A percentile compares a stretch with the other conserved stretches of the same genome.
These are phyloP conservation scores for Dujonia santamariae DNA, from an alignment of 1,139 yeast species.

Conservation along the genomic window DNA sequence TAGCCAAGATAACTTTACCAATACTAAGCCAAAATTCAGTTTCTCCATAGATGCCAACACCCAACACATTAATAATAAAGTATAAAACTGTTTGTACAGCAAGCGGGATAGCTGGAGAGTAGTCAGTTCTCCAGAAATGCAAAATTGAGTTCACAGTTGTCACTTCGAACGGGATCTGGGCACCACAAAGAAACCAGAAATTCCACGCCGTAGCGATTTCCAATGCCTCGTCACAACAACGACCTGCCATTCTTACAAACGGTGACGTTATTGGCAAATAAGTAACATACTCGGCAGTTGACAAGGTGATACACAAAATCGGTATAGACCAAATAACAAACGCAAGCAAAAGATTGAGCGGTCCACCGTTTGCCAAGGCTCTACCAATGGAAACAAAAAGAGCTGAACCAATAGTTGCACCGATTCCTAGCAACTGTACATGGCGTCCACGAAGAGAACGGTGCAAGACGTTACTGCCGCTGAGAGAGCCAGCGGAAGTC, in stretches of 20 bases:
- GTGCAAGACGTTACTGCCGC: slow-evolving; percentile 15
- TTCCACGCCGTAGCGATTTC: slow-evolving; percentile 81
- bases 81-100: slow-evolving; percentile 57
- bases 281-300: slow-evolving; percentile 79
- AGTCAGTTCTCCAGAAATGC: slow-evolving; percentile 72
- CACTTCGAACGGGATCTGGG: slow-evolving; percentile 75
- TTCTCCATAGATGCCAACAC: slow-evolving; percentile 66
- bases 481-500: too few relatives aligned
- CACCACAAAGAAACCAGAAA: slow-evolving; percentile 72
- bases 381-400: slow-evolving; percentile 42
- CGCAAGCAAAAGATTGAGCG: slow-evolving; percentile 39
- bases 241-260: slow-evolving; percentile 45
- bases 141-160: slow-evolving; percentile 75
- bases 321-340: slow-evolving; percentile 47
- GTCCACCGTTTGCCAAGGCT: slow-evolving; percentile 37
- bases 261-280: slow-evolving; percentile 69
- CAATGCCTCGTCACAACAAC: slow-evolving; percentile 59
- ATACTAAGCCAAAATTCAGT: slow-evolving; percentile 59
- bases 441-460: slow-evolving; percentile 32
- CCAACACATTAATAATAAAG: slow-evolving; percentile 56
- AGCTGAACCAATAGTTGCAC: slow-evolving; percentile 50
- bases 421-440: slow-evolving; percentile 48
- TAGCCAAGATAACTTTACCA: slow-evolving; percentile 40
- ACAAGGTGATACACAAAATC: slow-evolving; percentile 57
- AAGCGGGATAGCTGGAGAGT: slow-evolving; percentile 57